Conservation (phyloP, 1,139 yeast genomes). For the Diutina mesorugosa region DNA sequence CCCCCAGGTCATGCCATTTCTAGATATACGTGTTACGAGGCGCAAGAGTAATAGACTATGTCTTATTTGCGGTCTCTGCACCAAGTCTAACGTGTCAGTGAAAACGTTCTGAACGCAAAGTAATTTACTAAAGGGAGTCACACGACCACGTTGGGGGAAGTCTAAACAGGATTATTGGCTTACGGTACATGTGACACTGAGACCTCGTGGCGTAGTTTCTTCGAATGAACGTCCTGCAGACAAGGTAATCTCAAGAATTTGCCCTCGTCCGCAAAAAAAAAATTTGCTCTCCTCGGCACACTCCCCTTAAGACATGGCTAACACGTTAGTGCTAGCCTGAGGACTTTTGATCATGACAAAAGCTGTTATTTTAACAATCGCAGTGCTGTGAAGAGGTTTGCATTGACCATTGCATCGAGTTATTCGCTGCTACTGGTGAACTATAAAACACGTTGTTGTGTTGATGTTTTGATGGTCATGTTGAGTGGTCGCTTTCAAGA, state of each 20-base stretch:
- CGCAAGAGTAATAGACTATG: too few species aligned
- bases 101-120: not conserved
- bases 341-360: not conserved
- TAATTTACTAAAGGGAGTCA: too few species aligned
- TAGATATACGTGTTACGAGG: too few species aligned
- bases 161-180: not conserved
- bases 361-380: not conserved
- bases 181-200: too few species aligned
- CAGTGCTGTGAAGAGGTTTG: not conserved
- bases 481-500: not conserved
- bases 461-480: not conserved
- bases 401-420: not conserved
- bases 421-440: not conserved
- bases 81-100: not conserved
- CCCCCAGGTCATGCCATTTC: too few species aligned
- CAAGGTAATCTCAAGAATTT: not conserved
- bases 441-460: too few species aligned
- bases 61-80: not conserved
- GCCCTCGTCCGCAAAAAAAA: not conserved
- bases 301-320: not conserved
- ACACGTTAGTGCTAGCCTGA: not conserved
- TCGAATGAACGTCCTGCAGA: not conserved
- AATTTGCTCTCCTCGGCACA: not conserved
- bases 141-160: not conserved
- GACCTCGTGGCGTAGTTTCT: too few species aligned